These are phyloP conservation scores for Sporisorium reilianum DNA, from an alignment of 1,284 basidiomycete species.

Conservation along the genomic window DNA sequence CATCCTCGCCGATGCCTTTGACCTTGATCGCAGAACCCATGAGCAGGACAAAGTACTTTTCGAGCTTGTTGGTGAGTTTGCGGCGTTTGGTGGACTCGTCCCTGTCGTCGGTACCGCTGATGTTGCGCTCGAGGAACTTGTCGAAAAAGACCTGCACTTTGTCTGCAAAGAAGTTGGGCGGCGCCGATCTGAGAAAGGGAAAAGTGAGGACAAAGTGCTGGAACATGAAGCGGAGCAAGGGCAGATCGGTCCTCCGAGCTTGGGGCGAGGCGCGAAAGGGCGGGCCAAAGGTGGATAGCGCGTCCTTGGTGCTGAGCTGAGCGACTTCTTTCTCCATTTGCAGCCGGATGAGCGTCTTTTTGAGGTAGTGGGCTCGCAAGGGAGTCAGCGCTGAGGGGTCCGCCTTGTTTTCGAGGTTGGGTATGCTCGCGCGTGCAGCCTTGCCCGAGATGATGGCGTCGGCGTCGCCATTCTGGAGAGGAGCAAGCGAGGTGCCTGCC, in stretches of 20 bases:
- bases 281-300: conserved; percentile 65
- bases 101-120: conserved; percentile 57
- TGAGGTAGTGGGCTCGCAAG: conserved; percentile 91
- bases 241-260: conserved; percentile 53
- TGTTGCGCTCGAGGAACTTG: conserved; percentile 63
- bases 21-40: conserved; percentile 62
- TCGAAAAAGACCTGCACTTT: conserved; percentile 68
- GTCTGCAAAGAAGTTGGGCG: conserved; percentile 66
- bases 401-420: conserved; percentile 25
- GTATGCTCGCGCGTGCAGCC: conserved; percentile 42
- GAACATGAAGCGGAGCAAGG: conserved; percentile 65
- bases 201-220: conserved; percentile 68
- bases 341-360: conserved; percentile 89
- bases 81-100: conserved; percentile 57
- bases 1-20: conserved; percentile 56
- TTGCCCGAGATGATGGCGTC: conserved; percentile 31
- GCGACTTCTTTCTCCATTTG: conserved; percentile 75
- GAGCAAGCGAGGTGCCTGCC: conserved; percentile 46
- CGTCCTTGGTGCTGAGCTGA: conserved; percentile 58
- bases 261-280: conserved; percentile 60
- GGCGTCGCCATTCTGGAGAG: conserved; percentile 15
- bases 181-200: conserved; percentile 65
- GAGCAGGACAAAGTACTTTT: conserved; percentile 59
- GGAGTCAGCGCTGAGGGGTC: conserved; percentile 76
- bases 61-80: conserved; percentile 50